These are phyloP conservation scores for Suillus spraguei DNA, from an alignment of 768 basidiomycete species.

Conservation along the genomic window DNA sequence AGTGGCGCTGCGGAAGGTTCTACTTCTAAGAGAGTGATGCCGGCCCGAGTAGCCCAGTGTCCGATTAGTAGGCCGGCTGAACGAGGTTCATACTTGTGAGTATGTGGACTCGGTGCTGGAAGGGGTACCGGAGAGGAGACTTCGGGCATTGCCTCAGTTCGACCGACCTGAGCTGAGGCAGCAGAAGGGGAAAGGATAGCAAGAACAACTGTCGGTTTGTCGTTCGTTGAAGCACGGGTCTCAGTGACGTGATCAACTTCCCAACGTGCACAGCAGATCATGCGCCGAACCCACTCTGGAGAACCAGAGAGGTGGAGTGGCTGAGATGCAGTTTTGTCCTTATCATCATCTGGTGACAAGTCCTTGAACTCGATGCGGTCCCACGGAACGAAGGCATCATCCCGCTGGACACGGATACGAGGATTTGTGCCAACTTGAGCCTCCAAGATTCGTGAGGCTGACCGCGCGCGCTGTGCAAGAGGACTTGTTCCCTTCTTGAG, in stretches of 20 bases:
- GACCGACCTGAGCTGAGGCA: constrained; percentile 30
- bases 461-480: constrained; percentile 80
- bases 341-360: constrained; percentile 24
- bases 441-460: constrained; percentile 88
- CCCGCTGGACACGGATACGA: constrained; percentile 79
- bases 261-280: constrained; percentile 82
- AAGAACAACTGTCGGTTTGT: constrained; percentile 55
- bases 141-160: constrained; percentile 24
- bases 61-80: constrained; percentile 63
- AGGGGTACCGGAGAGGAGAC: constrained; percentile 61
- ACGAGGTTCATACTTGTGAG: constrained; percentile 64
- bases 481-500: constrained; percentile 87
- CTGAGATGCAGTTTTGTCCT: constrained; percentile 27
- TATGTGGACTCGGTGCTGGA: constrained; percentile 56
- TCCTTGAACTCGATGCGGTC: constrained; percentile 64
- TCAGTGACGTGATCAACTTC: constrained; percentile 58
- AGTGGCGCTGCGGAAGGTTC: constrained; percentile 31
- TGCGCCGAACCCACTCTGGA: constrained; percentile 85
- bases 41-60: constrained; percentile 68
- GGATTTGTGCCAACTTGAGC: constrained; percentile 83
- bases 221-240: constrained; percentile 25
- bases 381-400: constrained; percentile 84
- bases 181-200: constrained; percentile 50
- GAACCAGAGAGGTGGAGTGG: constrained; percentile 40
- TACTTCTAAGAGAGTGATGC: constrained; percentile 58